These are phyloP conservation scores for Phialemoniopsis sp. DNA, from an alignment of 2,329 filamentous ascomycete species.

Conservation along the genomic window DNA sequence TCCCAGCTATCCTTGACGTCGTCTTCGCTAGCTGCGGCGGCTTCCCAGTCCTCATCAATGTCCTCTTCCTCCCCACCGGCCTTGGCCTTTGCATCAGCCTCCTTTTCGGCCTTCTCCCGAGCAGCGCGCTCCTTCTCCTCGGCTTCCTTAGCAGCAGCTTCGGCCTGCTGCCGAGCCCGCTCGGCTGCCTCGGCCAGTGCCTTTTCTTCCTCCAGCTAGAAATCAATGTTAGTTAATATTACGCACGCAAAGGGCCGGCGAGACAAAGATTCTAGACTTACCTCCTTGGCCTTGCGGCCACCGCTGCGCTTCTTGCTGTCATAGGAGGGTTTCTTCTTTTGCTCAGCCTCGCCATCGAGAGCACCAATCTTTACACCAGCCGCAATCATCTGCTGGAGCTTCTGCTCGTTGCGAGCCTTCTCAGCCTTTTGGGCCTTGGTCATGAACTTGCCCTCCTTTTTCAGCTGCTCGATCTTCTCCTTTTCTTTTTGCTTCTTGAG, in stretches of 20 bases:
- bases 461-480: slow-evolving; percentile 80
- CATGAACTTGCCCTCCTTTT: slow-evolving; percentile 82
- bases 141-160: slow-evolving; percentile 59
- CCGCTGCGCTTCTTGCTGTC: slow-evolving; percentile 71
- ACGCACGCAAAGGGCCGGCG: no score
- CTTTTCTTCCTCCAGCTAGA: slow-evolving; percentile 70
- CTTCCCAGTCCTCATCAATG: slow-evolving; percentile 83
- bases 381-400: slow-evolving; percentile 80
- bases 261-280: slow-evolving; percentile 18
- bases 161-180: slow-evolving; percentile 63
- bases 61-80: slow-evolving; percentile 56
- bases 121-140: slow-evolving; percentile 54
- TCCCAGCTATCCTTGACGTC: slow-evolving; percentile 96
- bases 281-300: slow-evolving; percentile 52
- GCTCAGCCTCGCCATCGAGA: slow-evolving; percentile 45
- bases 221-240: slow-evolving; percentile 1
- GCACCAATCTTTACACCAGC: slow-evolving; percentile 71
- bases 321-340: slow-evolving; percentile 74
- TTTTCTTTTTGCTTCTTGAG: slow-evolving; percentile 83
- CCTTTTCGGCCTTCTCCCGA: slow-evolving; percentile 51
- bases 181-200: slow-evolving; percentile 75
- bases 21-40: slow-evolving; percentile 71
- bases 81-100: slow-evolving; percentile 41
- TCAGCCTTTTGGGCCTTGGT: slow-evolving; percentile 84
- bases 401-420: slow-evolving; percentile 73